Evolutionary conservation across 139 green algal genomes (phyloP), one percentile per base, ranked within the genome.

Genomic region (Trebouxia sp.): DNA sequence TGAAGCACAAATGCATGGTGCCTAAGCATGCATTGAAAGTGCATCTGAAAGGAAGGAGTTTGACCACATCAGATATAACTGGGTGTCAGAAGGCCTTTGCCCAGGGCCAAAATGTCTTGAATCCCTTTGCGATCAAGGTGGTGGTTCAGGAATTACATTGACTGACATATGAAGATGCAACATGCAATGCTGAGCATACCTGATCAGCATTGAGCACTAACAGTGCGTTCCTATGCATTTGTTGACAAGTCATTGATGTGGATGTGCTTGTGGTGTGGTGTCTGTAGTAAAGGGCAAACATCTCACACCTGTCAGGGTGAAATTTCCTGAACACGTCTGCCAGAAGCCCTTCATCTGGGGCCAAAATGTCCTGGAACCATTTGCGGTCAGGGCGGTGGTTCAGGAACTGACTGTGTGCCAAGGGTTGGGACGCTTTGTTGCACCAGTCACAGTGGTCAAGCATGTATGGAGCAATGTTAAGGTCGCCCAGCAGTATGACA

Each of bases 401-500:
- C 28, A 78, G 37, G 22, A 84, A 85, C 45, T 66, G 62, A 30
- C 28, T 22, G 12, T 55, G 38, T 55, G 35, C 30, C 35, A 45
- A 51, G 1, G 65, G 10, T 35, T 43, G 28, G 15, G 62, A 42
- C 11, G 62, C 62, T 30, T 45, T 72, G 62, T 35, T 24, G 43
- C 45, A 62, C 45, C 22, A 72, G 48, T 83, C 66, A 47, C 81
- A 89, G 55, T 79, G 58, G 78, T 95, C 91, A 1, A 88, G 65
- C 12, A 70, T 47, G 6, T 70, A 6, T 0, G 85, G 83, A 6
- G 81, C 48, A 74, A 95, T 92, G 86, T 96, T 96, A 47, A 94
- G 86, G 83, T 96, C 92, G 1, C 91, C 90, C 0, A 85, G 67
- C 32, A 91, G 17, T n/a, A 94, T 28, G 7, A 92, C 85, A 11